Percentiles rank a stretch among this genome's conserved stretches.
These are phyloP conservation scores for Cicer judaicum DNA, from an alignment of 306 rosid species.

Conservation along the genomic window DNA sequence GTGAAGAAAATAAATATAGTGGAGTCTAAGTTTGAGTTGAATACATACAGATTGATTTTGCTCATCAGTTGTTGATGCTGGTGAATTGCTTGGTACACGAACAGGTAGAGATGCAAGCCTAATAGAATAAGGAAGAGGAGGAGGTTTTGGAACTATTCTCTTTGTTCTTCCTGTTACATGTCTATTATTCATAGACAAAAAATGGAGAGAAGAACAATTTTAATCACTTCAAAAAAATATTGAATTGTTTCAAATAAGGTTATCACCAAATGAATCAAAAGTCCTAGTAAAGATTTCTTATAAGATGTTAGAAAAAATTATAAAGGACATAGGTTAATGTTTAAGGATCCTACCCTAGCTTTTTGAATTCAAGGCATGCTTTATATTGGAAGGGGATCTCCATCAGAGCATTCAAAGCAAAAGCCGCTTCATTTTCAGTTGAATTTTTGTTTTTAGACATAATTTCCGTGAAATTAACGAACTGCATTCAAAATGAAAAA, in stretches of 20 bases:
- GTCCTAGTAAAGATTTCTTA: not conserved
- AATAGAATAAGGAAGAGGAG: conserved; percentile 60
- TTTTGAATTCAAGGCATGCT: conserved; percentile 64
- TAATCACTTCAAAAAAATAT: not conserved
- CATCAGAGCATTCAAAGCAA: conserved; percentile 96
- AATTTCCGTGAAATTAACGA: conserved; percentile 81
- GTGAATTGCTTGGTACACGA: conserved; percentile 31
- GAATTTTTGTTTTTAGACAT: conserved; percentile 52
- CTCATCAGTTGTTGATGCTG: conserved; percentile 52
- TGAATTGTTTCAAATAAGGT: not conserved
- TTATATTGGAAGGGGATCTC: conserved; percentile 91
- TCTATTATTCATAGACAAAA: conserved; percentile 40
- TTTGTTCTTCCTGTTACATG: conserved; percentile 65
- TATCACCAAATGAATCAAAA: not conserved
- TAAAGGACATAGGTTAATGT: not conserved
- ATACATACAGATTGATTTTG: conserved; percentile 59
- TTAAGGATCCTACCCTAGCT: conserved; percentile 66
- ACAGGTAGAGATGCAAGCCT: conserved; percentile 39
- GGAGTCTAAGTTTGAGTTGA: too few species aligned
- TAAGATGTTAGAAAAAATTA: not conserved
- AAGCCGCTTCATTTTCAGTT: conserved; percentile 75
- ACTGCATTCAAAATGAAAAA: conserved; percentile 50
- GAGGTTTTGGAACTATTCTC: conserved; percentile 68
- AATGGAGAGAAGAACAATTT: not conserved
- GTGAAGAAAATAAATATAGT: not conserved